Base-by-base conservation (phyloP, 1,284 basidiomycete species). In the Jaminaea rosea region DNA sequence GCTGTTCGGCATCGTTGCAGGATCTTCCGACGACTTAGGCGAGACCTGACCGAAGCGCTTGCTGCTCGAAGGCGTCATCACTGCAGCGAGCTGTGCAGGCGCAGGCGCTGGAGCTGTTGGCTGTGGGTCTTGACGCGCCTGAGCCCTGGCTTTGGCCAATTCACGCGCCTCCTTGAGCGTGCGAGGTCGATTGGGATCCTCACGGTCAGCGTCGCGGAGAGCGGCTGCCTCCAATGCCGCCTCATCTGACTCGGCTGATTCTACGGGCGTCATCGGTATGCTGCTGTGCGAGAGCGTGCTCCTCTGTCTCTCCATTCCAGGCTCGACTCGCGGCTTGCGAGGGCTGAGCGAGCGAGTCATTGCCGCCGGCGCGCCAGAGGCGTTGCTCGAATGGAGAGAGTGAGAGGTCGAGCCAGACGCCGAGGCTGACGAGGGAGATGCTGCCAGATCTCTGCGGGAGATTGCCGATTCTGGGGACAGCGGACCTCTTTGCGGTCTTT, bases 91-190 rank as follows among this genome's bases (percentile, higher is more conserved):
- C n/a, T 36, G 10, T 10, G 34, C n/a, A 36, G 34, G 34, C 10
- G 21, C n/a, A 6, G 34, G 10, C 21, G 3, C n/a, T 36, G 21
- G n/a, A 4, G n/a, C 21, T 36, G 34, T 4, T 36, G 34, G 6
- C 34, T 10, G 34, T 36, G 21, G 34, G 10, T 36, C 34, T 17
- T 42, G n/a, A 19, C 54, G 44, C 24, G 53, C 15, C 31, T 27
- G 36, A 3, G 53, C 53, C 13, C 54, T 21, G 19, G 55, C 54
- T 36, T 56, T 56, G n/a, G 54, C 54, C 28, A 56, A 31, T n/a
- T 53, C 54, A 26, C 54, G n/a, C 26, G 54, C 54, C 36, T 56
- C 54, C 34, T 56, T 56, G 13, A 56, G 32, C 8, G 54, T 56
- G 21, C 47, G 45, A 10, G 54, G 54, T 24, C 54, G 50, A 49